phyloP scores from a whole-genome alignment of 345 rosid species.

The Acer saccharum region DNA sequence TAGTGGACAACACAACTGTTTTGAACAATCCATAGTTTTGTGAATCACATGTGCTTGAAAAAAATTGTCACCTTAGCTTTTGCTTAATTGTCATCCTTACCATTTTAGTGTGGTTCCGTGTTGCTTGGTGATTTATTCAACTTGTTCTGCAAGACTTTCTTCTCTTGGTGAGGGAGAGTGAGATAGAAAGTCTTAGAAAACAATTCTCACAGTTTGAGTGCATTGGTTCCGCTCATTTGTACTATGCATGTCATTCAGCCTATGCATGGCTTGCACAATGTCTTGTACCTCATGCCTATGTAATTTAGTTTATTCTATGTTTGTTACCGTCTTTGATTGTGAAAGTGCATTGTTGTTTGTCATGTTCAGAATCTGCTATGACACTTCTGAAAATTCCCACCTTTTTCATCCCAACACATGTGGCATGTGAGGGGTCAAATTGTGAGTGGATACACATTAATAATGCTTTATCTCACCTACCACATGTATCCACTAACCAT shows the following conservation, averaged over 20 bases:
- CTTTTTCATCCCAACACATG: no score
- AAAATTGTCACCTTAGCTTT: no score
- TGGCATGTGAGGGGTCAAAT: no score
- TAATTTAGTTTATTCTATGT: neutral
- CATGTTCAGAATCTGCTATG: neutral
- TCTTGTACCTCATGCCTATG: no score
- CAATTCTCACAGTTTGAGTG: neutral
- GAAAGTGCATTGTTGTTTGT: neutral
- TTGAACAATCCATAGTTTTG: neutral
- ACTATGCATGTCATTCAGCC: neutral
- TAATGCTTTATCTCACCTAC: no score
- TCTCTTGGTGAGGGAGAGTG: neutral
- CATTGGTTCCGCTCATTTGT: neutral
- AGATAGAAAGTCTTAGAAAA: neutral
- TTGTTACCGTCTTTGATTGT: no score
- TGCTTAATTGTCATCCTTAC: no score
- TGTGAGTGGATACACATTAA: no score
- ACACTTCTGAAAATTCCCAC: neutral
- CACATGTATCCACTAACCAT: no score
- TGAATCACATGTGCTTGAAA: neutral
- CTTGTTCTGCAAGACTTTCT: neutral
- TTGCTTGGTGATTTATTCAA: neutral
- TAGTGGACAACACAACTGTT: neutral
- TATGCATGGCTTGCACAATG: no score
- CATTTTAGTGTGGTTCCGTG: neutral